Base-by-base conservation (phyloP, 768 basidiomycete species). In the Fistulinella prunicolor region DNA sequence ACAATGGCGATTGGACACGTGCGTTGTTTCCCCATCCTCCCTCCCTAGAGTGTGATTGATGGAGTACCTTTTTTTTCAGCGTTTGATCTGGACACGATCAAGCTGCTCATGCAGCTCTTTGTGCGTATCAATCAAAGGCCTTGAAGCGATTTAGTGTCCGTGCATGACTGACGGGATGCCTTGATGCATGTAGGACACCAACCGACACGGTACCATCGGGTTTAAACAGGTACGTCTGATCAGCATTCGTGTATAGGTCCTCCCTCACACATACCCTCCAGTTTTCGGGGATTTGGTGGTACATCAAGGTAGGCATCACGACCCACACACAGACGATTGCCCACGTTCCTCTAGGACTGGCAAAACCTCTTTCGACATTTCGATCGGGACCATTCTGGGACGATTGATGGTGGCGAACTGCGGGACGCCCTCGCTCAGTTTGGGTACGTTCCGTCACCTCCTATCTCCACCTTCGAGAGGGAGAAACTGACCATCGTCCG, bases 71-170 rank as follows among this genome's bases (percentile, higher is more conserved):
- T 19, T 26, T 19, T 19, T 21, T 8, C 45, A 89, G 88, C 83
- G 6, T 92, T 92, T 59, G 89, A 91, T 69, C 70, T 88, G 46
- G 90, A 91, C 59, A 92, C 90, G 21, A 85, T 91, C 65, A 90
- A 89, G 72, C 75, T 91, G 28, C 73, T 91, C 53, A 89, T 93
- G 84, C 74, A 75, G 21, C 55, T 92, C 53, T 92, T 93, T 65
- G 88, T 88, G 46, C 58, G 83, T 55, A n/a, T 64, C 19, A 7
- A 6, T 28, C 28, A 12, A 28, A n/a, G n/a, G 28, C 44, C 29
- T 35, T 38, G 19, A 2, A 3, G 20, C n/a, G 24, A 37, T n/a
- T n/a, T 17, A 9, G n/a, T 20, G 13, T 28, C 10, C 17, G 29
- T 28, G 21, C 10, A 44, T 17, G 26, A 19, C 26, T 28, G 10